Evolutionary conservation across 177 flowering plant species (phyloP), one percentile per base, ranked within the genome.

Genomic region (Tripterygium wilfordii): DNA sequence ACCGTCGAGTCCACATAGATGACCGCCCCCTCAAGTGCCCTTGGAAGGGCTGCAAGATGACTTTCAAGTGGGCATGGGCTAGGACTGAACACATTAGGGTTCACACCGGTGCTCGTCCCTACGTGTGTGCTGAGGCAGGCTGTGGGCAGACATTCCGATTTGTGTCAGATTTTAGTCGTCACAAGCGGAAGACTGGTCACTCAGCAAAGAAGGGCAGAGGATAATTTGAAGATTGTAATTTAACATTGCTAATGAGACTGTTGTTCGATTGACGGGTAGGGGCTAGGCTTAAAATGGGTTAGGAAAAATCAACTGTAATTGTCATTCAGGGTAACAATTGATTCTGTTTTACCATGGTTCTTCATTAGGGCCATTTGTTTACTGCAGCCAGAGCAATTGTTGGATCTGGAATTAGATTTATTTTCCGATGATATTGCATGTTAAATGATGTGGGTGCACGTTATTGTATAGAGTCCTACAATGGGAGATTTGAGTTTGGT

Each of bases 11-110:
- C 28, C 99, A 94, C 55, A n/a, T 65, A 52, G 99, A 94, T 51
- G 92, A 83, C 47, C 88, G 97, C 14, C 99, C 99, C 27, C 70
- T 94, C 4, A 80, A 85, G 64, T 94, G 99, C 62, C 97, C 99
- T 0, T 89, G 97, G 97, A 89, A 80, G 64, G 97, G 99, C 46
- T 94, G 99, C 76, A 85, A 77, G 75, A 94, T 89, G 99, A 67
- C 92, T 1, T 89, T 92, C 67, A 92, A 94, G 72, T 94, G 99
- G 99, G 92, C 97, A 15, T 94, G 99, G 99, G 91, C 99, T 13
- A 58, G 97, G 36, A 94, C 99, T 0, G 99, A 94, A 53, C 96
- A 94, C 68, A 89, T 94, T 1, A 61, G 99, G 65, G 99, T 92
- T 58, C 99, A 92, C 67, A 89, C 99, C 0, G 99, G 99, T 36